phyloP scores from a whole-genome alignment of 805 yeast species.

The Ogataea sp. region DNA sequence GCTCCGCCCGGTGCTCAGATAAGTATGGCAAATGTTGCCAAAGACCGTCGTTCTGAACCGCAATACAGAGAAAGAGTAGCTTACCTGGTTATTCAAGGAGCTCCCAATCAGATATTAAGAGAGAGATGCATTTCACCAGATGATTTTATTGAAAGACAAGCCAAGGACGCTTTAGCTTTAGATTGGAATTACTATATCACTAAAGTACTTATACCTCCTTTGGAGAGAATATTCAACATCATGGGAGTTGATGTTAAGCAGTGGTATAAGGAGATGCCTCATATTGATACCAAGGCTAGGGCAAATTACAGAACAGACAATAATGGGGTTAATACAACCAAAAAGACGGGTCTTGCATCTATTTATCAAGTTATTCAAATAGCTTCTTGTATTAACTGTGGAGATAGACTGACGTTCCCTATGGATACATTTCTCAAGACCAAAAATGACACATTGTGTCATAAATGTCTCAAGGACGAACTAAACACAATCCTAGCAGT shows the following conservation, averaged over 20 bases:
- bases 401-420: conserved; percentile 3
- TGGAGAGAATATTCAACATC: conserved; percentile 74
- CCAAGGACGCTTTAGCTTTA: conserved; percentile 32
- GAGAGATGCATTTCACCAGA: conserved; percentile 79
- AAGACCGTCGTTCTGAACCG: conserved; percentile 71
- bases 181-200: conserved; percentile 84
- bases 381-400: conserved; percentile 23
- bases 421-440: not conserved
- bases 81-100: conserved; percentile 61
- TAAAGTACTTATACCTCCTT: conserved; percentile 80
- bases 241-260: conserved; percentile 70
- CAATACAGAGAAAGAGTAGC: conserved; percentile 87
- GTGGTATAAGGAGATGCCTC: conserved; percentile 74
- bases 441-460: conserved; percentile 22
- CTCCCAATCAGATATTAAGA: conserved; percentile 49
- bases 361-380: conserved; percentile 16
- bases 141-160: conserved; percentile 41
- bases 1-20: conserved; percentile 91
- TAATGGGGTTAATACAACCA: conserved; percentile 3
- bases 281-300: conserved; percentile 8
- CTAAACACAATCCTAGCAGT: conserved; percentile 26
- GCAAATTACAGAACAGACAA: conserved; percentile 1
- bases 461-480: conserved; percentile 26
- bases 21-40: conserved; percentile 50
- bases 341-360: not conserved